Conservation (phyloP, 768 basidiomycete genomes). For the Pleurotus ostreatus region DNA sequence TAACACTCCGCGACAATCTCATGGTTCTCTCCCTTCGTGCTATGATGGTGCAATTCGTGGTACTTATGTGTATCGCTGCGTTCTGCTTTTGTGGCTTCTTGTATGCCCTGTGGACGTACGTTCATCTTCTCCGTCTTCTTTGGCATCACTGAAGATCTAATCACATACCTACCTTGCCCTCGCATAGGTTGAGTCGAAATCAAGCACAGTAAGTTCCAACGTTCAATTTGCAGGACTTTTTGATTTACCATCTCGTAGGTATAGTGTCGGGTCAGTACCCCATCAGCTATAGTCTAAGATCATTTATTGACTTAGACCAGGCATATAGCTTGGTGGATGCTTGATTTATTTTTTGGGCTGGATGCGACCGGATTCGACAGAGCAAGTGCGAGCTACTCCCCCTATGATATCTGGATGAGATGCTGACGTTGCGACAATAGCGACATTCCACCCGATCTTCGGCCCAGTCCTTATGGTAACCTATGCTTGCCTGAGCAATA, state of each 20-base stretch:
- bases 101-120: conserved; percentile 92
- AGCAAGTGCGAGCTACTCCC: conserved; percentile 52
- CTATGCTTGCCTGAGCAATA: conserved; percentile 91
- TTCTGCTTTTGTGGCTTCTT: conserved; percentile 93
- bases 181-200: conserved; percentile 59
- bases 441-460: conserved; percentile 78
- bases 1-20: conserved; percentile 76
- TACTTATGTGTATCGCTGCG: conserved; percentile 80
- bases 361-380: conserved; percentile 87
- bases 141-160: not conserved
- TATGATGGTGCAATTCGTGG: conserved; percentile 87
- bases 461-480: conserved; percentile 90
- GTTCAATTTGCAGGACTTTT: not conserved
- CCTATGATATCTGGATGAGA: not conserved
- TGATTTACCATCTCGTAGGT: conserved; percentile 7
- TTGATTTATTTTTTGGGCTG: conserved; percentile 92
- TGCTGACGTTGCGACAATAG: conserved; percentile 25
- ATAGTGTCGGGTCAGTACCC: conserved; percentile 27
- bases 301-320: conserved; percentile 12
- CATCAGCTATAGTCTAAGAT: conserved; percentile 28
- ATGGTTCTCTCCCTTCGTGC: conserved; percentile 83
- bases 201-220: conserved; percentile 43
- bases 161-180: not conserved
- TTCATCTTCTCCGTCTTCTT: conserved; percentile 13
- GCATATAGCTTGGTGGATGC: conserved; percentile 91